Conservation (phyloP, 106 monocot genomes). For the Dactylorhiza incarnata region DNA sequence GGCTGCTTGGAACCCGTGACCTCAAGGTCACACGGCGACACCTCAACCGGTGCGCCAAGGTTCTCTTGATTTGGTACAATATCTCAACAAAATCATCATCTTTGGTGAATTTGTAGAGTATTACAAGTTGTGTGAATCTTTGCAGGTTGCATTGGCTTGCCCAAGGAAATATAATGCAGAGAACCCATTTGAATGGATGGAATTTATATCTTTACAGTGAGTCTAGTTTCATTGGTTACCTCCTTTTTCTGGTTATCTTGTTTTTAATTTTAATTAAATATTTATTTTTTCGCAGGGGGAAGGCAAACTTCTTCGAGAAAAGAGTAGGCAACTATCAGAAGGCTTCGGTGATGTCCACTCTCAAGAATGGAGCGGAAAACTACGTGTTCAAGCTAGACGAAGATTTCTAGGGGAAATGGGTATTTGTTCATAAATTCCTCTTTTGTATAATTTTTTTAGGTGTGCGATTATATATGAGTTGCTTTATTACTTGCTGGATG, state of each 20-base stretch:
- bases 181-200: conserved; percentile 41
- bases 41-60: no score
- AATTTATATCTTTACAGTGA: conserved; percentile 38
- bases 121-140: background rate
- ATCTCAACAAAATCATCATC: no score
- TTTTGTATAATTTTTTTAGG: no score
- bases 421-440: no score
- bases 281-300: conserved; percentile 14
- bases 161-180: conserved; percentile 22
- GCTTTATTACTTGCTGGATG: no score
- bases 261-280: background rate
- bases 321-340: conserved; percentile 31
- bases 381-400: conserved; percentile 24
- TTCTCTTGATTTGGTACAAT: no score
- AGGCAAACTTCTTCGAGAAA: conserved; percentile 30
- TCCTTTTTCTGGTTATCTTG: background rate
- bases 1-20: no score
- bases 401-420: conserved; percentile 12
- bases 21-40: no score
- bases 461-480: no score
- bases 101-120: no score
- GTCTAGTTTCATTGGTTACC: background rate
- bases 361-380: conserved; percentile 16
- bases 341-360: conserved; percentile 30
- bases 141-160: conserved; percentile 20